These are phyloP conservation scores for Filobasidium wieringae DNA, from an alignment of 768 basidiomycete species.

Conservation along the genomic window DNA sequence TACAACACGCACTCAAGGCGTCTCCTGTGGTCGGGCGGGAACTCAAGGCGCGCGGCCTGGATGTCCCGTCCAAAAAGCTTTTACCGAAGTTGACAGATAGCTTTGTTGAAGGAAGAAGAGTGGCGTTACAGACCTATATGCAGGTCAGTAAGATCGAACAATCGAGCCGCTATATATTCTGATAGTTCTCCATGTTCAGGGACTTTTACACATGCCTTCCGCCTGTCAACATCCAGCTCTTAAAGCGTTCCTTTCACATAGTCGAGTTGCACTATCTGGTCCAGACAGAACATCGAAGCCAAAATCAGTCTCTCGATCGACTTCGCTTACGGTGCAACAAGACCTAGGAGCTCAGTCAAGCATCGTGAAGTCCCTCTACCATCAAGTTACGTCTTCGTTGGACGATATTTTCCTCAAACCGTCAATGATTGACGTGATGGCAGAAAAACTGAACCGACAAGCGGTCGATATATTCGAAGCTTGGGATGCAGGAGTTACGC, in stretches of 20 bases:
- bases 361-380: constrained; percentile 76
- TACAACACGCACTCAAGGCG: constrained; percentile 77
- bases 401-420: constrained; percentile 96
- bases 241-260: constrained; percentile 59
- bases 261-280: neutral
- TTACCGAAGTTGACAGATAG: constrained; percentile 75
- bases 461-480: constrained; percentile 39
- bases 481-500: constrained; percentile 59
- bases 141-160: neutral
- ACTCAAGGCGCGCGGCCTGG: constrained; percentile 50
- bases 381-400: constrained; percentile 82
- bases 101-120: constrained; percentile 70
- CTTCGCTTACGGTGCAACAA: constrained; percentile 46
- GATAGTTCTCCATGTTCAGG: constrained; percentile 42
- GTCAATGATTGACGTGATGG: constrained; percentile 90
- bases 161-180: neutral
- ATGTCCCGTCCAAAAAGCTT: constrained; percentile 87
- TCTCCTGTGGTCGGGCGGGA: constrained; percentile 36
- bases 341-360: constrained; percentile 30
- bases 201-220: constrained; percentile 56
- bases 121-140: constrained; percentile 74
- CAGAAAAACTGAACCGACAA: constrained; percentile 76
- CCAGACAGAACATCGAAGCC: neutral
- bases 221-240: constrained; percentile 53
- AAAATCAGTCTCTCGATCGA: neutral